Percentiles rank a stretch among this genome's conserved stretches.
Evolutionary conservation across 495 filamentous ascomycete species (phyloP).

Genomic region (Penicillium dipodomyicola): DNA sequence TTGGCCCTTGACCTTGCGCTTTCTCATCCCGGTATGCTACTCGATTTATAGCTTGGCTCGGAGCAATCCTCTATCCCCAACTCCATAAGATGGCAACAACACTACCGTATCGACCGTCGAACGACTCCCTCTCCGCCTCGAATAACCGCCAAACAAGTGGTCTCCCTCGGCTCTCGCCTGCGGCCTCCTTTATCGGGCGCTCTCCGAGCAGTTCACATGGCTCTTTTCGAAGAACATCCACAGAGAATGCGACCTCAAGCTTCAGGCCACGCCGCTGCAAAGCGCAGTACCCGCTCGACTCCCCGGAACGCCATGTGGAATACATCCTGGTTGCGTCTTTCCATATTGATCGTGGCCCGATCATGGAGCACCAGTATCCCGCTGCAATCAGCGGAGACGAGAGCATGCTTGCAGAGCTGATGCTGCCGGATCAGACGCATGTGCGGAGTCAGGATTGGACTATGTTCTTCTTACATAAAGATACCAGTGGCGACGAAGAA

Average conservation of each 20-base stretch:
- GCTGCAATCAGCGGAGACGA: conserved; percentile 95
- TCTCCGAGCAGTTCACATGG: conserved; percentile 50
- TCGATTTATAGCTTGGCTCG: conserved; percentile 8
- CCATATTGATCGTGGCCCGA: conserved; percentile 89
- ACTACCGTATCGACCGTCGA: conserved; percentile 47
- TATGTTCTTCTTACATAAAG: conserved; percentile 97
- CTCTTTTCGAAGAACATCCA: conserved; percentile 44
- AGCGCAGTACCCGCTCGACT: conserved; percentile 83
- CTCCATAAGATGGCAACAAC: conserved; percentile 40
- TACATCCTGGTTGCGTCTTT: conserved; percentile 99
- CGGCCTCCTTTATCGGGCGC: conserved; percentile 51
- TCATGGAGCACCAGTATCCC: conserved; percentile 98
- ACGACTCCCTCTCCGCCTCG: conserved; percentile 32
- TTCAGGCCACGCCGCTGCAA: conserved; percentile 55
- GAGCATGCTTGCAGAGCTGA: conserved; percentile 95
- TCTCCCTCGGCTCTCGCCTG: conserved; percentile 56
- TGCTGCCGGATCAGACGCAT: conserved; percentile 97
- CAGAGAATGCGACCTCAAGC: conserved; percentile 41
- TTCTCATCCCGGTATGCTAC: conserved; percentile 18
- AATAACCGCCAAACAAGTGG: conserved; percentile 50
- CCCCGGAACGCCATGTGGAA: conserved; percentile 88
- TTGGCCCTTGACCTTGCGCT: neutral
- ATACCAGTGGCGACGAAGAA: conserved; percentile 75
- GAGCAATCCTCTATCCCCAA: conserved; percentile 20
- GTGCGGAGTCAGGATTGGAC: conserved; percentile 97